Evolutionary conservation across 129 eudicot species (phyloP), one percentile per base, ranked within the genome.

Genomic region (Artemisia tridentata): DNA sequence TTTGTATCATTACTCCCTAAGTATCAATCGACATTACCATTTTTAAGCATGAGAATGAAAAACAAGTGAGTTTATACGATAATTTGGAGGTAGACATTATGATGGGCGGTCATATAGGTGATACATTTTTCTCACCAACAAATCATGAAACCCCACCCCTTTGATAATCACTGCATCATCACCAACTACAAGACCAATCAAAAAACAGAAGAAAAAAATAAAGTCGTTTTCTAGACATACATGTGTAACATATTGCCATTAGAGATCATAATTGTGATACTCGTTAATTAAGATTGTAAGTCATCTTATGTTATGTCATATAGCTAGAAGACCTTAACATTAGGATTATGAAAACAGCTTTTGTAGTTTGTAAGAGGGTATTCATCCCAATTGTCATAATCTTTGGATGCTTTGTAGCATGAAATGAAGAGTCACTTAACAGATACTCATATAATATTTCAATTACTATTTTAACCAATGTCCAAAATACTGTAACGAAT

Each of bases 31-130:
- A 10, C 11, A 18, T 17, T 23, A 57, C 23, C 31, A 18, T 11
- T 2, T 23, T 20, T 5, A 2, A 19, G 3, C 8, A 12, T 23
- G 2, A 58, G 34, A 58, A 25, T 11, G 4, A 11, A 12, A 10
- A 1, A 11, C 16, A 9, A 9, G 11, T 58, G 14, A 16, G 15
- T 1, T 9, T 23, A 7, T 60, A 27, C 8, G 65, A 2, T 48
- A n/a, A 21, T 45, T 23, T 48, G 15, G 49, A 57, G 43, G 79
- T 56, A 8, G 70, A 76, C 65, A 69, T 68, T 76, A 76, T 68
- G 80, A 76, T 68, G 75, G 69, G 62, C 70, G 80, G 80, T 76
- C 69, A 46, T 59, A 50, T 29, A 7, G 70, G 71, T 69, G 21
- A 20, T 51, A 71, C 51, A 69, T 29, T 29, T 29, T 50, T 51